phyloP scores from a whole-genome alignment of 169 alveolate species.

The Eimeria brunetti region DNA sequence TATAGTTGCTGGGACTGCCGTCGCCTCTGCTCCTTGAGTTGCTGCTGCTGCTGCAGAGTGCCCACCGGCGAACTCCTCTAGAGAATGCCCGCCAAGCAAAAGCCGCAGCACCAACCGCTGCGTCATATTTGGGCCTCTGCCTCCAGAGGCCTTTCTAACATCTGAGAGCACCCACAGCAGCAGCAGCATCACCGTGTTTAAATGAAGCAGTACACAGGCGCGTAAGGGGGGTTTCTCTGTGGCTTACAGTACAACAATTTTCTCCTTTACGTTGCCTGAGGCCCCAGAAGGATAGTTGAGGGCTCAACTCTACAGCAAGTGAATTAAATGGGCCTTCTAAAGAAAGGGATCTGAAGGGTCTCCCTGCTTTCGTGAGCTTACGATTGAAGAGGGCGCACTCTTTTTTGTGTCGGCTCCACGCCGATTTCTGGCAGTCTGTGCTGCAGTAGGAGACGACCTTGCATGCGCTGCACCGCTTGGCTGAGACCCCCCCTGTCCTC shows the following conservation, averaged over 20 bases:
- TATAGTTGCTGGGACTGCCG: background rate
- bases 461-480: slow-evolving; percentile 62
- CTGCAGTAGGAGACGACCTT: slow-evolving; percentile 63
- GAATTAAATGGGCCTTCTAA: too few species aligned
- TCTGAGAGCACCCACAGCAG: slow-evolving; percentile 33
- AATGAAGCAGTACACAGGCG: background rate
- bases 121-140: slow-evolving; percentile 53
- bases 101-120: slow-evolving; percentile 45
- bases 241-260: background rate
- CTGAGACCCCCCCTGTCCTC: background rate
- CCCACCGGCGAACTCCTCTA: slow-evolving; percentile 47
- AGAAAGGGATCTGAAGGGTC: background rate
- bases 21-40: background rate
- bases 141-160: slow-evolving; percentile 33
- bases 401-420: slow-evolving; percentile 29
- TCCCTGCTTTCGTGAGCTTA: background rate
- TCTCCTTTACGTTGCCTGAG: background rate
- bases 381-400: slow-evolving; percentile 47
- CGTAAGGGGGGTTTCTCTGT: background rate
- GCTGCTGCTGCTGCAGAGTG: slow-evolving; percentile 24
- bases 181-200: background rate
- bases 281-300: background rate
- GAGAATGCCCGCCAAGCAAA: slow-evolving; percentile 9
- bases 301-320: background rate
- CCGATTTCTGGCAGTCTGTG: slow-evolving; percentile 36